A percentile compares a stretch with the other conserved stretches of the same genome.
phyloP scores from a whole-genome alignment of 2,329 filamentous ascomycete species.

The Proliferodiscus dingleyae region DNA sequence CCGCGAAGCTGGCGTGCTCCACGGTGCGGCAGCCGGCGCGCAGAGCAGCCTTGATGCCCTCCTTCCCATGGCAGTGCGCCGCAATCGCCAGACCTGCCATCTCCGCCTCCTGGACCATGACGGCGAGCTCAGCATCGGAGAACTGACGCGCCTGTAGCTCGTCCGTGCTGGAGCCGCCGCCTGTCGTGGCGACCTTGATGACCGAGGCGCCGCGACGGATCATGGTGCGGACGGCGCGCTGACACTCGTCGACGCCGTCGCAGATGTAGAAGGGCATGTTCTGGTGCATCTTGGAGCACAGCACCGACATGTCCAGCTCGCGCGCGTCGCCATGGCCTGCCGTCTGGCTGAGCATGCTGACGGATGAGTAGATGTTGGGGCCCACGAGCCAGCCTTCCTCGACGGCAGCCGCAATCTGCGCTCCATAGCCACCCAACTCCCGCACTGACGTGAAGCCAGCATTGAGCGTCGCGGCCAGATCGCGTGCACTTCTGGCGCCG shows the following conservation, averaged over 20 bases:
- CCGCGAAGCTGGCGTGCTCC: constrained; percentile 44
- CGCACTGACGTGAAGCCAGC: constrained; percentile 47
- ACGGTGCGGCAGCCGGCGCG: constrained; percentile 41
- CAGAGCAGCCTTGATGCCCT: constrained; percentile 42
- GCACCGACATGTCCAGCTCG: neutral
- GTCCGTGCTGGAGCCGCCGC: constrained; percentile 42
- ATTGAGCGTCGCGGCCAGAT: constrained; percentile 39
- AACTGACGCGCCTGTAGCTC: constrained; percentile 41
- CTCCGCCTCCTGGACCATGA: constrained; percentile 41
- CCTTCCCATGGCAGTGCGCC: constrained; percentile 42
- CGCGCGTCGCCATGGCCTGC: constrained; percentile 43
- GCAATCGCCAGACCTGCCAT: constrained; percentile 38
- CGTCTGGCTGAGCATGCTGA: constrained; percentile 41
- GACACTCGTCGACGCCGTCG: constrained; percentile 44
- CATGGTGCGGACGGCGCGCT: constrained; percentile 38
- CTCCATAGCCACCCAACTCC: constrained; percentile 43
- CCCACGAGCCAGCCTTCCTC: constrained; percentile 41
- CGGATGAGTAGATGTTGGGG: constrained; percentile 44
- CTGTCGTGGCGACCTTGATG: constrained; percentile 43
- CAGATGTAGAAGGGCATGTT: constrained; percentile 35
- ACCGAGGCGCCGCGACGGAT: constrained; percentile 43
- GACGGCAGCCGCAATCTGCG: constrained; percentile 40
- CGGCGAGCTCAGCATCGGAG: constrained; percentile 39
- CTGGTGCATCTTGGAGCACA: constrained; percentile 13
- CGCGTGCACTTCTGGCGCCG: constrained; percentile 38